A percentile compares a stretch with the other conserved stretches of the same genome.
Conservation (phyloP, 495 filamentous ascomycete genomes). For the Aspergillus hancockii region DNA sequence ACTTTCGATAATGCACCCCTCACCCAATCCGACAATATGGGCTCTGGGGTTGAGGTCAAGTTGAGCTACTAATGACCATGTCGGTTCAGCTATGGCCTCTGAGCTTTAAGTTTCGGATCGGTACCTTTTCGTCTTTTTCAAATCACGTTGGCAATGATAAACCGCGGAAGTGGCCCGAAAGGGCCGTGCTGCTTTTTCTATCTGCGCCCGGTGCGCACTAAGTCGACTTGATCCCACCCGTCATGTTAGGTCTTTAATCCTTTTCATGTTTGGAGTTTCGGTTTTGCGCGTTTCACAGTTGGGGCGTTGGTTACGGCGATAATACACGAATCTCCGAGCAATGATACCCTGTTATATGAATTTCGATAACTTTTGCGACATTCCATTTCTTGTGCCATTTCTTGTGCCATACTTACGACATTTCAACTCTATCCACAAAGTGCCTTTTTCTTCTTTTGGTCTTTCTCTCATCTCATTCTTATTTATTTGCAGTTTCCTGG, state of each 20-base stretch:
- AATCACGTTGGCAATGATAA: neutral
- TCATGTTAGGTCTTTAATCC: neutral
- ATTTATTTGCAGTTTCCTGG: conserved; percentile 14
- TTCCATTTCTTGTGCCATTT: conserved; percentile 13
- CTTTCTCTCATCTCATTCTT: conserved; percentile 2
- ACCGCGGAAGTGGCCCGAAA: neutral
- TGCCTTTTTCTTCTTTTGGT: conserved; percentile 13
- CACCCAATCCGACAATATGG: conserved; percentile 14
- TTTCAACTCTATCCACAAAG: conserved; percentile 23
- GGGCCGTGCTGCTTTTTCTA: neutral
- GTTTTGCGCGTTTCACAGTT: conserved; percentile 22
- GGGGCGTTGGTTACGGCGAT: conserved; percentile 47
- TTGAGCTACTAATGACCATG: conserved; percentile 34
- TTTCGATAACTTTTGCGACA: conserved; percentile 21
- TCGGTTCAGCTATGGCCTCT: neutral
- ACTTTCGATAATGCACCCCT: conserved; percentile 10
- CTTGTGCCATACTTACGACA: conserved; percentile 29
- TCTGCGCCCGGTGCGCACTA: conserved; percentile 25
- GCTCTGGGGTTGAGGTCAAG: conserved; percentile 38
- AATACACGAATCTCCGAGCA: conserved; percentile 52
- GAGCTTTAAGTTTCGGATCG: neutral
- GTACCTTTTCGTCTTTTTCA: conserved; percentile 1
- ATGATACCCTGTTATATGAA: conserved; percentile 46
- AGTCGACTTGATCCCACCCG: neutral
- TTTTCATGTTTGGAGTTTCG: conserved; percentile 24